Evolutionary conservation across 208 protist species (phyloP), one percentile per base, ranked within the genome.

Genomic region (Crithidia thermophila): DNA sequence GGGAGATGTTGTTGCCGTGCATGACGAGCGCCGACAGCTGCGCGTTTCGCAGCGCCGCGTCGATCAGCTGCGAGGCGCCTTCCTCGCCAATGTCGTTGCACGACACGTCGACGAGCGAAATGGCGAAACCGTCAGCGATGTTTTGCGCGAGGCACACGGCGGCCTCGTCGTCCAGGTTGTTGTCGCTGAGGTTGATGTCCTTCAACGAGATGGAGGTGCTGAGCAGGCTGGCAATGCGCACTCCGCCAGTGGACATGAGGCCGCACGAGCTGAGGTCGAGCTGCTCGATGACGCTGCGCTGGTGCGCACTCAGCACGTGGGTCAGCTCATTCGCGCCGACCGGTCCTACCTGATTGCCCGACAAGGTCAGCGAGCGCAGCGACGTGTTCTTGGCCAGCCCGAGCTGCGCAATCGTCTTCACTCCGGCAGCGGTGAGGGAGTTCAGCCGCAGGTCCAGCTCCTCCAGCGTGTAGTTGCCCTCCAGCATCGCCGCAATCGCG

Each of bases 401-500:
- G 20, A 91, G 67, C 27, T 71, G 55, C 25, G 78, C 81, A 20
- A 96, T 78, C 57, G 40, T 67, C 55, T 77, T 69, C 42, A 83
- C 60, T 1, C 84, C 86, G 0, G 28, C 65, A 0, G 75, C 77
- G 4, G 88, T 93, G 49, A 96, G 64, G 25, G 73, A 86, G 72
- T 96, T 94, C 8, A 93, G 75, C 36, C 91, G 86, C 4, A 96
- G 43, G 56, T 96, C 91, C 2, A 96, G 79, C 53, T 67, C 67
- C 56, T 88, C 73, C 9, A 96, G 74, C 2, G 82, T 89, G 45
- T 74, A 74, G 62, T 96, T 96, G 11, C 69, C 67, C 21, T 84
- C 72, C 23, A 96, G 63, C 87, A 96, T 93, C 20, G 79, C 80
- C 18, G 84, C 91, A 42, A 96, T 74, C 0, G 66, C 71, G 4